A percentile compares a stretch with the other conserved stretches of the same genome.
These are phyloP conservation scores for Cryptomeria japonica DNA, from an alignment of 75 land plant genomes.

Conservation along the genomic window DNA sequence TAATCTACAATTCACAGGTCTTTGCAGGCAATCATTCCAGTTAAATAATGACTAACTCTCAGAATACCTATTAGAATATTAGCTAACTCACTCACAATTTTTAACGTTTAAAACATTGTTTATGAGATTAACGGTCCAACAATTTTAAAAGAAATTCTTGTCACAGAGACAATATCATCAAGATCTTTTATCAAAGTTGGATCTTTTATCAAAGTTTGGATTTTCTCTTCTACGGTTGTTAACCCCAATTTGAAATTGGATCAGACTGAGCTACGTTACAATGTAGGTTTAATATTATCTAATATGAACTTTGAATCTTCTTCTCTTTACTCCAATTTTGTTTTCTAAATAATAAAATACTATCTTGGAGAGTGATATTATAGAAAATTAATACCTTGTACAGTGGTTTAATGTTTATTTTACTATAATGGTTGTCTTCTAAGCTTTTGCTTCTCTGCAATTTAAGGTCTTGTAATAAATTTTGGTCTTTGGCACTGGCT, in stretches of 20 bases:
- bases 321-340: neutral
- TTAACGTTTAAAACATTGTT: neutral
- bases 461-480: neutral
- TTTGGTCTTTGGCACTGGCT: neutral
- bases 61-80: neutral
- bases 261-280: neutral
- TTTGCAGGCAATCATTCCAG: neutral
- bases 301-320: neutral
- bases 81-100: neutral
- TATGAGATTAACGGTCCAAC: neutral
- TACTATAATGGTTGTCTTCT: neutral
- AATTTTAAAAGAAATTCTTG: neutral
- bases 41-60: neutral
- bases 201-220: neutral
- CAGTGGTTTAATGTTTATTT: neutral
- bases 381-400: neutral
- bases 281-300: neutral
- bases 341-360: neutral
- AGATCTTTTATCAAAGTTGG: neutral
- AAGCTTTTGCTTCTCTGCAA: neutral
- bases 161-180: neutral
- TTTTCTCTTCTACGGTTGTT: neutral
- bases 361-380: neutral
- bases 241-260: neutral
- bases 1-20: neutral